These are phyloP conservation scores for Zygotorulaspora danielsina DNA, from an alignment of 805 yeast genomes.

Conservation along the genomic window DNA sequence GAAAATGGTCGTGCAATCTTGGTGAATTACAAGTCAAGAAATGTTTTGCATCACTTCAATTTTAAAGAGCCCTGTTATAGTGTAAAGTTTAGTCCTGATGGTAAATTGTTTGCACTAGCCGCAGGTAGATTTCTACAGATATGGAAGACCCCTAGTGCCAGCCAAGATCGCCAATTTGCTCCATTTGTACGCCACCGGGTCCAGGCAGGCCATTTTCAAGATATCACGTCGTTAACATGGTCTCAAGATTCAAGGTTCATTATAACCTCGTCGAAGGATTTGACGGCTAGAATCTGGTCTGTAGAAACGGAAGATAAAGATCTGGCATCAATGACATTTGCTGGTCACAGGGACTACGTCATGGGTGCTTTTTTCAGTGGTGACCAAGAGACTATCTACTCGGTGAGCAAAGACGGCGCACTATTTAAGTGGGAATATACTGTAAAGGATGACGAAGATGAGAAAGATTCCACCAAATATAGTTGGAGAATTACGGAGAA, in stretches of 20 bases:
- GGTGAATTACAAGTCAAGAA: constrained; percentile 76
- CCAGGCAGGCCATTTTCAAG: constrained; percentile 89
- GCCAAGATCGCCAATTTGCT: constrained; percentile 88
- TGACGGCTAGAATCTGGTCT: constrained; percentile 83
- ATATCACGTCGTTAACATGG: constrained; percentile 77
- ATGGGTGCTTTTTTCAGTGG: constrained; percentile 79
- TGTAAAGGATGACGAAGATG: constrained; percentile 46
- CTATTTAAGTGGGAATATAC: constrained; percentile 87
- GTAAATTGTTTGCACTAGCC: constrained; percentile 81
- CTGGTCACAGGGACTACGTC: constrained; percentile 91
- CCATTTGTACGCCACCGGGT: constrained; percentile 89
- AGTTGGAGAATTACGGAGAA: constrained; percentile 83
- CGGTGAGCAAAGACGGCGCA: constrained; percentile 93
- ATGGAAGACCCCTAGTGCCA: constrained; percentile 82
- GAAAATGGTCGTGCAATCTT: constrained; percentile 90
- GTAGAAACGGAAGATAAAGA: constrained; percentile 61
- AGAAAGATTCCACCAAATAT: constrained; percentile 41
- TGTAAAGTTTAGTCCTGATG: constrained; percentile 83
- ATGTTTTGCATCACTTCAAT: constrained; percentile 90
- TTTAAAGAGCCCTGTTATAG: constrained; percentile 76
- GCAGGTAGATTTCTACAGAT: constrained; percentile 78
- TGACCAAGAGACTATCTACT: constrained; percentile 86
- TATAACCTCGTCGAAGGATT: constrained; percentile 80
- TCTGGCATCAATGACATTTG: constrained; percentile 73
- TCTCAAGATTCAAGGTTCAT: constrained; percentile 86